Evolutionary conservation across 1,284 basidiomycete species (phyloP), one percentile per base, ranked within the genome.

Genomic region (Butyriboletus appendiculatus): DNA sequence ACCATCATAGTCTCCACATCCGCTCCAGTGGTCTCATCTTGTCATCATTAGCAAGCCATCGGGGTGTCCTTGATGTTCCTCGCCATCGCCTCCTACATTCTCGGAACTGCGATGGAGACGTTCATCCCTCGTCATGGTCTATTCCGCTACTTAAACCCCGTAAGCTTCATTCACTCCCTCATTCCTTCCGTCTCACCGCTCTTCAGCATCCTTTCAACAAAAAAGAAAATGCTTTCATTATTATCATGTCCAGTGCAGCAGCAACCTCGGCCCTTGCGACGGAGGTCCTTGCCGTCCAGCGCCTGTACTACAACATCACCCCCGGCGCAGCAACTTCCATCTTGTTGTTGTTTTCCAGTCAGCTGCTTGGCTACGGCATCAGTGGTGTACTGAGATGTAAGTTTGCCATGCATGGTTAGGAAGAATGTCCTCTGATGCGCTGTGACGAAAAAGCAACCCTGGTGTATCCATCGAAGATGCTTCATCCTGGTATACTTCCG

Each of bases 171-270:
- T 47, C 43, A 22, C 41, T 2, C 30, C 9, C 3, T 43, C 58
- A 3, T 69, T 45, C 61, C 63, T 4, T 65, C 14, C 7, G 1
- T 54, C 49, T 59, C 30, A 62, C 16, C 26, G 2, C 14, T 14
- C 11, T 32, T 9, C 48, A 77, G 80, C 69, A 74, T 51, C 69
- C 75, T 14, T 73, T 74, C 63, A 74, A 76, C 56, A 74, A 72
- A 58, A 77, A 76, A 54, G 81, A 88, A 61, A 82, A 86, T 66
- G 81, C 81, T 0, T 80, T 81, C 28, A 81, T 88, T 37, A 77
- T 85, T 20, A 86, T 88, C 60, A 86, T 88, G 83, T 67, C 85
- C 2, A 82, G 82, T 35, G 84, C 87, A 5, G 84, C 86, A 1
- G 78, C 83, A 2, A 79, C 79, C 6, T 81, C 83, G 0, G 86